Base-by-base conservation (phyloP, 2,329 filamentous ascomycete genomes). In the Fusarium proliferatum region DNA sequence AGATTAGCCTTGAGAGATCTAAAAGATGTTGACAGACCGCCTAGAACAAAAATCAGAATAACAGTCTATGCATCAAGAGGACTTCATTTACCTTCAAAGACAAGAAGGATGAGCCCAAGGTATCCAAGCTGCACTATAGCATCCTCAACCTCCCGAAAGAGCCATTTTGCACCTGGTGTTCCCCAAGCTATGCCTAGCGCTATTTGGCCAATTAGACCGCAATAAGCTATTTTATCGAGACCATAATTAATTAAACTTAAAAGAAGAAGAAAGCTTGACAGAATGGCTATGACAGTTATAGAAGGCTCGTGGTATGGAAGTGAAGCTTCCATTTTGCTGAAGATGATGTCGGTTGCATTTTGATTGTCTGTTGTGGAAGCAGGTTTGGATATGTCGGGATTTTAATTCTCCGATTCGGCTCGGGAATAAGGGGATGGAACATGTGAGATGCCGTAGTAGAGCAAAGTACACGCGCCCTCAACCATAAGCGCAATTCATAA, bases 181-280 rank as follows among this genome's bases (percentile, higher is more conserved):
- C 93, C 93, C 88, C 88, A 95, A 13, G 90, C 87, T 13, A 94
- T 87, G 17, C 93, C 93, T 23, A 94, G 79, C 12, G 94, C 83
- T 19, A 95, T 86, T 75, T 95, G 92, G 2, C 92, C 93, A 11
- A 95, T 82, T 0, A 95, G 86, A 0, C 92, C 93, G 76, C 92
- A 94, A 79, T 91, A 93, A 1, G 93, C 77, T 1, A 89, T 73
- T 19, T 82, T 84, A 74, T 94, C 88, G 3, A 94, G 84, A 0
- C 86, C 76, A 62, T 84, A 84, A 70, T 91, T 90, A 67, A 88
- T 74, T 10, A 87, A 49, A 72, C 93, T 93, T 49, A 93, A 85
- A 1, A 89, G 78, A 1, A 94, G 77, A 1, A 94, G 79, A 72
- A 95, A 91, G 0, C 89, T 89, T 0, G 90, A 83, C 9, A 88